These are phyloP conservation scores for Cyberlindnera suaveolens DNA, from an alignment of 805 yeast genomes.

Conservation along the genomic window DNA sequence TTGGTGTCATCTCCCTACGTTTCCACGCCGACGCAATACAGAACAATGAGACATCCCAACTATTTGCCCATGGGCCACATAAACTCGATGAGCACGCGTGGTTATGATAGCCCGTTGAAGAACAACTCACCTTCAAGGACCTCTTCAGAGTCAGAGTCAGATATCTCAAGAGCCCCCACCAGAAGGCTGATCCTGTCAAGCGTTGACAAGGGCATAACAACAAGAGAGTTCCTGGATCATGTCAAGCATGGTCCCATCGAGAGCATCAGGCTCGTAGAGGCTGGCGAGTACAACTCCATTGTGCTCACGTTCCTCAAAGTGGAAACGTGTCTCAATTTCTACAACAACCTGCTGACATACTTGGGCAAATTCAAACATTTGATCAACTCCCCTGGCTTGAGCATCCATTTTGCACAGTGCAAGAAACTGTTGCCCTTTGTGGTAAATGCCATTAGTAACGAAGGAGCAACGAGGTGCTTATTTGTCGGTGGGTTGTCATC, in stretches of 20 bases:
- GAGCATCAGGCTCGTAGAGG: constrained; percentile 38
- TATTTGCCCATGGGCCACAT: too few relatives aligned
- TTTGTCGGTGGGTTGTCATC: constrained; percentile 70
- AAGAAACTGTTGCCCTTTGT: constrained; percentile 24
- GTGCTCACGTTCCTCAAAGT: constrained; percentile 24
- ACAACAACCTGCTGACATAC: constrained; percentile 31
- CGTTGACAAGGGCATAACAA: constrained; percentile 13
- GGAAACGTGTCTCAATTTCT: constrained; percentile 30
- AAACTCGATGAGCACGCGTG: too few relatives aligned
- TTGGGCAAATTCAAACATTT: constrained; percentile 29
- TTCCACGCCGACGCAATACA: constrained; percentile 14
- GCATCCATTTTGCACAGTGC: constrained; percentile 28
- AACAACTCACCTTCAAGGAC: too few relatives aligned
- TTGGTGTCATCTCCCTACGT: constrained; percentile 56
- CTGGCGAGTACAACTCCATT: constrained; percentile 20
- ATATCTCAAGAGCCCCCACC: constrained; percentile 16
- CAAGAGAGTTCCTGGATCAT: constrained; percentile 33
- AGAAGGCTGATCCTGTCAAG: constrained; percentile 21
- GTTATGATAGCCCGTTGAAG: too few relatives aligned
- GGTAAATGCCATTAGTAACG: constrained; percentile 52
- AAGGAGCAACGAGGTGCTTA: constrained; percentile 91
- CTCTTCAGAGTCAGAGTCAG: not conserved
- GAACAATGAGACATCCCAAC: too few relatives aligned
- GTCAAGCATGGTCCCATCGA: constrained; percentile 60
- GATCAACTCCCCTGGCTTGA: constrained; percentile 33